Evolutionary conservation across 371 early-diverging fungal genomes (phyloP).

Genomic region (Mucor lusitanicus): DNA sequence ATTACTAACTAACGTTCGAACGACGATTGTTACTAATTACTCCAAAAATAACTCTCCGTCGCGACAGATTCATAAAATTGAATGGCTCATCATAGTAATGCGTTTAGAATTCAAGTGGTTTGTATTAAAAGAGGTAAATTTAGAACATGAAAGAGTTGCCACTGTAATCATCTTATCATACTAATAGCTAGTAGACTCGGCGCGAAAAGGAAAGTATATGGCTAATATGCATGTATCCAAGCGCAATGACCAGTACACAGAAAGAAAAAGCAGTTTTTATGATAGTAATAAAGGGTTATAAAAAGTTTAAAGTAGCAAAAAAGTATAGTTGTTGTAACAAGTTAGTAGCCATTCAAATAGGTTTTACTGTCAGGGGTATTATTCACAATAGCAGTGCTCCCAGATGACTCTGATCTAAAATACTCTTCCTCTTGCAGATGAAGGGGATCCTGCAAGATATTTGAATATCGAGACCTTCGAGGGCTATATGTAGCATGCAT

Average conservation of each 20-base stretch:
- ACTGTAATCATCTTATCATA: background rate
- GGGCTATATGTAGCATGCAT: constrained; percentile 21
- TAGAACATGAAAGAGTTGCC: background rate
- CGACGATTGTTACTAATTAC: background rate
- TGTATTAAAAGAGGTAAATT: background rate
- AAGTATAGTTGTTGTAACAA: background rate
- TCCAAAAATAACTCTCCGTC: background rate
- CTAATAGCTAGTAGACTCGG: too few relatives aligned
- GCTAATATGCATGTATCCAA: background rate
- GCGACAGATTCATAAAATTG: background rate
- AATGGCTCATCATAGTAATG: background rate
- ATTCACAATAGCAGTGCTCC: constrained; percentile 11
- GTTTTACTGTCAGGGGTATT: constrained; percentile 23
- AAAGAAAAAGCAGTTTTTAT: background rate
- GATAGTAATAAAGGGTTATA: background rate
- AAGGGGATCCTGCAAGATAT: constrained; percentile 8
- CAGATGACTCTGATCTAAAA: constrained; percentile 15
- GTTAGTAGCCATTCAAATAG: constrained; percentile 16
- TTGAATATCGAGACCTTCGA: constrained; percentile 10
- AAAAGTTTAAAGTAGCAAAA: background rate
- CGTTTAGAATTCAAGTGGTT: background rate
- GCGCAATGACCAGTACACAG: background rate
- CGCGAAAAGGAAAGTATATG: background rate
- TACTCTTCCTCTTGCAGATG: constrained; percentile 14
- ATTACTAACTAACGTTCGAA: too few relatives aligned